Evolutionary conservation across 495 filamentous ascomycete species (phyloP), one percentile per base, ranked within the genome.

Genomic region (Penicillium paradoxum): DNA sequence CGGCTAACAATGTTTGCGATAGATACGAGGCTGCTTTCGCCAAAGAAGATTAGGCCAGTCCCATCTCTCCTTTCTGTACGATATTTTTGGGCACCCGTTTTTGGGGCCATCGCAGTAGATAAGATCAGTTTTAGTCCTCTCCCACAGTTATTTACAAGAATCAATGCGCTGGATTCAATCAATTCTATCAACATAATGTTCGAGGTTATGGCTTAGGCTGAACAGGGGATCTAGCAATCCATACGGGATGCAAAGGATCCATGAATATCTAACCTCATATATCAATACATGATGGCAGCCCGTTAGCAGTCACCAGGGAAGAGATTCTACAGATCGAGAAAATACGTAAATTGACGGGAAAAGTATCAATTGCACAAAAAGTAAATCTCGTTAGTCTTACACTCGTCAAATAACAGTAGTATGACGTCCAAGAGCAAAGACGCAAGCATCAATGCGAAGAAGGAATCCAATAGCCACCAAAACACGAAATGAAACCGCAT

Each of bases 21-120:
- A 76, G 73, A 56, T 76, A 76, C 51, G 73, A 77, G 55, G 71
- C 73, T 24, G 71, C 65, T 18, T 63, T 64, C 49, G 64, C 68
- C 36, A 51, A 49, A 24, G 56, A 55, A 39, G 58, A 56, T 53
- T 38, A 50, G 13, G 32, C 41, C 15, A 29, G 18, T 39, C 14
- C 24, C 22, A 5, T 22, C 33, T 50, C 54, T 44, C 36, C 41
- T 50, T 60, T 46, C 36, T 66, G 63, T 66, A 66, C 57, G 49
- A 66, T 66, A 66, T 56, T 40, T 41, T 42, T 34, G 24, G 41
- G 37, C 41, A 11, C 21, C 6, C 15, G 21, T 49, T 46, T 25
- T 43, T 37, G 34, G 45, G 30, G 45, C 44, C 34, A 10, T 10
- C 45, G 45, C 53, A 56, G 56, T 51, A 51, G 52, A 58, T 42